Evolutionary conservation across 177 flowering plant species (phyloP).

Genomic region (Tripterygium wilfordii): DNA sequence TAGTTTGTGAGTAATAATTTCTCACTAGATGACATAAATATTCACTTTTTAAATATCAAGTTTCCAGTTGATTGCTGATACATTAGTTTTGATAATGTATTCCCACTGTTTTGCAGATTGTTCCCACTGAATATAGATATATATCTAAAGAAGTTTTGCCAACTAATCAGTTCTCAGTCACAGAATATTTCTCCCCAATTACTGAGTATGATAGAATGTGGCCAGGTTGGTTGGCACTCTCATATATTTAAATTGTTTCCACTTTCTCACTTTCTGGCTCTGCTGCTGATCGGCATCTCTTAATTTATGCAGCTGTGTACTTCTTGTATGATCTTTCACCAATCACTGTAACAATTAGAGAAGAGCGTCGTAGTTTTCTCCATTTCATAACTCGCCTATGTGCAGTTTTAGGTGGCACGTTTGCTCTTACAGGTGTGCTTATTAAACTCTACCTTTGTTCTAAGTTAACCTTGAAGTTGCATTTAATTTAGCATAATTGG

Average conservation of each 20-base stretch:
- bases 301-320: conserved; percentile 75
- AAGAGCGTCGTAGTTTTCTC: conserved; percentile 92
- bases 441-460: no score
- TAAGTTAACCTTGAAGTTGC: no score
- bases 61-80: background rate
- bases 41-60: no score
- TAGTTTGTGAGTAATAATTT: no score
- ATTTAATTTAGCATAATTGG: no score
- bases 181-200: conserved; percentile 85
- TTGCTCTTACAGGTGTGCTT: conserved; percentile 79
- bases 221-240: conserved; percentile 94
- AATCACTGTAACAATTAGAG: conserved; percentile 92
- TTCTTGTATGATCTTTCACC: conserved; percentile 97
- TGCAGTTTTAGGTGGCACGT: conserved; percentile 97
- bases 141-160: conserved; percentile 84
- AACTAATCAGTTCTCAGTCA: conserved; percentile 95
- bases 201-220: conserved; percentile 63
- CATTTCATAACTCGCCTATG: conserved; percentile 96
- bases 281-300: background rate
- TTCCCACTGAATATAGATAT: conserved; percentile 91
- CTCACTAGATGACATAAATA: no score
- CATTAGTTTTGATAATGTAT: background rate
- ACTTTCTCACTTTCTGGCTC: background rate
- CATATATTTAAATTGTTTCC: no score
- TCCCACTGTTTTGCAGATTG: conserved; percentile 51